phyloP scores from a whole-genome alignment of 345 rosid genomes.

The Melaleuca quinquenervia region DNA sequence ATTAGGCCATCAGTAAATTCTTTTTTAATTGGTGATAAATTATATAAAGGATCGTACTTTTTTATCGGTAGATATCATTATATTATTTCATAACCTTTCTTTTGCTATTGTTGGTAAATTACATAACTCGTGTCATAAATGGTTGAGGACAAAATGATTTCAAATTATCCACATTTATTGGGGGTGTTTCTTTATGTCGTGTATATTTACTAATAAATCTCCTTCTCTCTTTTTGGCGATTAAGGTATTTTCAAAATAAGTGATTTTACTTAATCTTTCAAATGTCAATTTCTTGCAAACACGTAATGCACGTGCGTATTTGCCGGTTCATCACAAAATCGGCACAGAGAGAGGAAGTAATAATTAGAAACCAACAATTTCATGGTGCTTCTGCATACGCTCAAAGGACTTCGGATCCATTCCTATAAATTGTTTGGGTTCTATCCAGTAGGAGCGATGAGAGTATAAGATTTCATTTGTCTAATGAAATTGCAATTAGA shows the following conservation, averaged over 20 bases:
- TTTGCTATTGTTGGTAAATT: too few species aligned
- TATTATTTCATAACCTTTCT: too few species aligned
- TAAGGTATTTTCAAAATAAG: too few species aligned
- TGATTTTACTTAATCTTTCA: not conserved
- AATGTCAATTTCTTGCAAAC: too few species aligned
- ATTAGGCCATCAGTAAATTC: not conserved
- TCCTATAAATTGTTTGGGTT: too few species aligned
- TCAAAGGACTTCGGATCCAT: too few species aligned
- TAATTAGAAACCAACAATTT: not conserved
- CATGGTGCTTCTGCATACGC: too few species aligned
- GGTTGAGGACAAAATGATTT: not conserved
- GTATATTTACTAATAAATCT: not conserved
- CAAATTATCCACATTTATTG: not conserved
- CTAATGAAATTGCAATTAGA: too few species aligned
- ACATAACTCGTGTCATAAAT: not conserved
- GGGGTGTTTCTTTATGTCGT: not conserved
- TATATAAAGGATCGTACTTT: too few species aligned
- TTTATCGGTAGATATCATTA: too few species aligned
- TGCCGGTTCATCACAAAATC: not conserved
- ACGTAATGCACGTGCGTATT: not conserved
- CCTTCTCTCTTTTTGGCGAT: not conserved
- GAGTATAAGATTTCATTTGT: too few species aligned
- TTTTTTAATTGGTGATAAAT: not conserved
- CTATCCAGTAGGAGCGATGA: too few species aligned
- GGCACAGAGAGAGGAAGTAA: not conserved